Base-by-base conservation (phyloP, 2,329 filamentous ascomycete genomes). In the Penicillium sp. region DNA sequence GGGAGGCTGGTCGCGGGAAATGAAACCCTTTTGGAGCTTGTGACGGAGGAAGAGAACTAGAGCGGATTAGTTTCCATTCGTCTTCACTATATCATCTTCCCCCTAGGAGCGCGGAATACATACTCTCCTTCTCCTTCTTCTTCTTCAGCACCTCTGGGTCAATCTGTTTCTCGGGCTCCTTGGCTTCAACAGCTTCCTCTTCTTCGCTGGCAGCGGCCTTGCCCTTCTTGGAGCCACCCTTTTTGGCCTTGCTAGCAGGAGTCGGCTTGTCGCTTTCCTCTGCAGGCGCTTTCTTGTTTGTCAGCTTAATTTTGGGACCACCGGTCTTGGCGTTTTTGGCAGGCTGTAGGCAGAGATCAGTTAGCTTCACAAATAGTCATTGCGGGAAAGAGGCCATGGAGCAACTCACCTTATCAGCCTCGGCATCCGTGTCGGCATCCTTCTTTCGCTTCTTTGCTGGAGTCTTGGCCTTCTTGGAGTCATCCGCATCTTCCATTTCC, bases 11-110 rank as follows among this genome's bases (percentile, higher is more conserved):
- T 95, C 88, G 42, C 85, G 79, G 14, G 84, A 85, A 29, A 98
- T 74, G 54, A 98, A 88, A 0, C 89, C 89, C 62, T 94, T 93
- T 61, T 98, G 92, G 22, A 98, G 79, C 62, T 89, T 87, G 67
- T 98, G 90, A 47, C 92, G 84, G 26, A 95, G 76, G 64, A 93
- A 96, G 20, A 95, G 71, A n/a, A 98, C 87, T 77, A 35, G 2
- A 37, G 3, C 28, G n/a, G 8, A 15, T 9, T 16, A 31, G 36
- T n/a, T n/a, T n/a, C n/a, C n/a, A n/a, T n/a, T n/a, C n/a, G n/a
- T n/a, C n/a, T n/a, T n/a, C n/a, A n/a, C n/a, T n/a, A n/a, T n/a
- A n/a, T n/a, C n/a, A n/a, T n/a, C n/a, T n/a, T n/a, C n/a, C n/a
- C n/a, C n/a, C n/a, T n/a, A 9, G 15, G 23, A 31, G 30, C 15